Evolutionary conservation across 2,329 filamentous ascomycete genomes (phyloP), one percentile per base, ranked within the genome.

Genomic region (Acarospora socialis): DNA sequence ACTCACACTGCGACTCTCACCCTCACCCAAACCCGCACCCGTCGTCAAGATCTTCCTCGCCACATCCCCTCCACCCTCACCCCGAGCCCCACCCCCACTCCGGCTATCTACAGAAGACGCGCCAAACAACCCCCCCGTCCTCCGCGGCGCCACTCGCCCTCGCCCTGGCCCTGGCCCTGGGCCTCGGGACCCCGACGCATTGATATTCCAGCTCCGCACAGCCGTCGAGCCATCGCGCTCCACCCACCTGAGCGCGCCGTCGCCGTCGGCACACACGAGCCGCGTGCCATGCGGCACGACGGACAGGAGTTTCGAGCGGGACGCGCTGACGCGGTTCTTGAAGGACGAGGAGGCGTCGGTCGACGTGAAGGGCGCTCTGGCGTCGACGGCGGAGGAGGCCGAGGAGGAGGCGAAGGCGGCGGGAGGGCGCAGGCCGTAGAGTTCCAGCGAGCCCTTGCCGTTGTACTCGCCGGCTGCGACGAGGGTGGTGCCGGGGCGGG

Each of bases 381-480:
- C 34, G 33, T 45, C 35, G 38, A 51, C 21, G 31, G 37, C 21
- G 15, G 46, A 50, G 40, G 46, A 50, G 38, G 32, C 46, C 35
- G 40, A 45, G 40, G 40, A 46, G 32, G 40, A 51, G 44, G 59
- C 41, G 38, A 49, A 39, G 42, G 38, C 37, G 32, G 39, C 40
- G 8, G 43, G 45, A 32, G 55, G 55, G 15, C 57, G 61, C 1
- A 82, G 56, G 9, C 74, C 73, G 52, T 92, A 93, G n/a, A 93
- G 59, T 49, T 95, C 87, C 2, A 95, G 61, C 0, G 80, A 86
- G 1, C 87, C 87, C 52, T 90, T 86, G 19, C 79, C 82, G 45
- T 90, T 92, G 59, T 94, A 94, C 49, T 87, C 81, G 4, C 86
- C 87, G 22, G 80, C 81, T 3, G 83, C 81, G 31, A 93, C 69